Evolutionary conservation across 352 stramenopile genomes (phyloP), one percentile per base, ranked within the genome.

Genomic region (Phytophthora cajani): DNA sequence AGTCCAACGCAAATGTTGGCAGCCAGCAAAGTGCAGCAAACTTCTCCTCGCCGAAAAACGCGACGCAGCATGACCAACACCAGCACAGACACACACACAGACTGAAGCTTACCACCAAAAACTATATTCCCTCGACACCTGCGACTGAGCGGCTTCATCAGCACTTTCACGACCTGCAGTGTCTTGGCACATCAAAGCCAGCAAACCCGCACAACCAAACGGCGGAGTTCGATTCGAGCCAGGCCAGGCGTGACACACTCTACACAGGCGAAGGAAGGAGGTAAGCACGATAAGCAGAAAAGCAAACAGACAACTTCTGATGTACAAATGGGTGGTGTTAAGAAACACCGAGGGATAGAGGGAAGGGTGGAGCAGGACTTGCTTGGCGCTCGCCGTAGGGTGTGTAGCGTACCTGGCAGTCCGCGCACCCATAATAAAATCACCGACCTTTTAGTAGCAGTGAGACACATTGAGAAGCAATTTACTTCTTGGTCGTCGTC

Each of bases 281-380:
- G 42, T 19, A 23, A 3, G 17, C 16, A n/a, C 38, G 38, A 10
- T 21, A 12, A 53, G 46, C 42, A 52, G 25, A 14, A 30, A 53
- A 2, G 30, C 11, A 53, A 1, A 50, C 16, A 23, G 19, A n/a
- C 62, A 68, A 81, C 74, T 87, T 82, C 79, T 78, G 8, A 56
- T 59, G 40, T 30, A 66, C 61, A 75, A 44, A 75, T 71, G 81
- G 87, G 87, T 95, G 87, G 87, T 95, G 85, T 95, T 95, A 81
- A 93, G 79, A 93, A 95, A 95, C 87, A 95, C 87, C 87, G 85
- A 95, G 80, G 62, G 58, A 79, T 75, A 72, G 21, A 52, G 38
- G 62, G 53, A 62, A 53, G 47, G 60, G 55, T 14, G 51, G 38
- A 44, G 38, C 12, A 21, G 27, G n/a, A 42, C 40, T 21, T 40